phyloP scores from a whole-genome alignment of 2,329 filamentous ascomycete species.

The Ophiosphaerella korrae region DNA sequence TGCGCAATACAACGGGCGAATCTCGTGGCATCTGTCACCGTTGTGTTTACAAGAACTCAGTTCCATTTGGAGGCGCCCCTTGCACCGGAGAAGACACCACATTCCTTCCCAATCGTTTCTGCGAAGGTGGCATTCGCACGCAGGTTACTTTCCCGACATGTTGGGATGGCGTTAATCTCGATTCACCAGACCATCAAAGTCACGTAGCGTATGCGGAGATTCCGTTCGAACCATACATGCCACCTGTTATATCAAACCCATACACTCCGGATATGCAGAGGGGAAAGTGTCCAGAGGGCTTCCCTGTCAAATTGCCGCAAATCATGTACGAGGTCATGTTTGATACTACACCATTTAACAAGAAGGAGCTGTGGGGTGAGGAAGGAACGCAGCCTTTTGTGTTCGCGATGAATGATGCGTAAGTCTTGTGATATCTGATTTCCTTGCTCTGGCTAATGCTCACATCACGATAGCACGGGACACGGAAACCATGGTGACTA shows the following conservation, averaged over 20 bases:
- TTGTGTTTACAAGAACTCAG: slow-evolving; percentile 37
- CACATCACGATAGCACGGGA: slow-evolving; percentile 24
- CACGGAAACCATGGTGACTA: slow-evolving; percentile 34
- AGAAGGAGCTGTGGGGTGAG: slow-evolving; percentile 27
- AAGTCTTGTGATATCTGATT: slow-evolving; percentile 5
- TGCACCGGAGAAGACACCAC: slow-evolving; percentile 48
- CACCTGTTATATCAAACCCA: slow-evolving; percentile 20
- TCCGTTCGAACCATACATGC: slow-evolving; percentile 34
- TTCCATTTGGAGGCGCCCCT: slow-evolving; percentile 44
- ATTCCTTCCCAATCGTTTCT: slow-evolving; percentile 43
- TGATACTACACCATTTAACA: slow-evolving; percentile 45
- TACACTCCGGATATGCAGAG: slow-evolving; percentile 28
- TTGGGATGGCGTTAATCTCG: slow-evolving; percentile 57
- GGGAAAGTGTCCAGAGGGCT: slow-evolving; percentile 49
- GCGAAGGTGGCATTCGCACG: slow-evolving; percentile 53
- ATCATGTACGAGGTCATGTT: slow-evolving; percentile 55
- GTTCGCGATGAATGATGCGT: slow-evolving; percentile 40
- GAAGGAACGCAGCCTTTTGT: slow-evolving; percentile 40
- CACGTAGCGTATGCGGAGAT: slow-evolving; percentile 52
- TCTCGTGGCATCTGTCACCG: slow-evolving; percentile 39
- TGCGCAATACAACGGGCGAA: slow-evolving; percentile 34
- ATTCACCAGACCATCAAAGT: slow-evolving; percentile 61
- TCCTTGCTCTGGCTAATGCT: background rate
- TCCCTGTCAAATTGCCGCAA: slow-evolving; percentile 54
- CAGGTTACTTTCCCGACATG: slow-evolving; percentile 55